These are phyloP conservation scores for Mycena floridula DNA, from an alignment of 768 basidiomycete genomes.

Conservation along the genomic window DNA sequence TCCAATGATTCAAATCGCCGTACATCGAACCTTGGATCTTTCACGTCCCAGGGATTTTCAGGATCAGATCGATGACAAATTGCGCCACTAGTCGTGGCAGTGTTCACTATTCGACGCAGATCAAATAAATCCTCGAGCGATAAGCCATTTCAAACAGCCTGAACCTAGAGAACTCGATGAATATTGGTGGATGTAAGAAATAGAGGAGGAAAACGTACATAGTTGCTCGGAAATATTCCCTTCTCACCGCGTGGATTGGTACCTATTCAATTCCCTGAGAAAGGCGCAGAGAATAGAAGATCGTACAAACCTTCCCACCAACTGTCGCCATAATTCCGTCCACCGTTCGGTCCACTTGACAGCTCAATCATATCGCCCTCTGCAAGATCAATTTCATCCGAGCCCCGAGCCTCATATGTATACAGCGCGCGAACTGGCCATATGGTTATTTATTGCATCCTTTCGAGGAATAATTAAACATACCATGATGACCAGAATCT, in stretches of 20 bases:
- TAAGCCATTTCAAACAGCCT: too few species aligned
- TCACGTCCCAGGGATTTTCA: too few species aligned
- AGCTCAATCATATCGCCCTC: slow-evolving; percentile 63
- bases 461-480: slow-evolving; percentile 12
- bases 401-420: slow-evolving; percentile 66
- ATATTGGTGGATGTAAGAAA: too few species aligned
- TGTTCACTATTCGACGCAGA: too few species aligned
- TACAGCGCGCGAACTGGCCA: slow-evolving; percentile 74
- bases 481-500: slow-evolving; percentile 47
- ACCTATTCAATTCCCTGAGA: slow-evolving; percentile 42
- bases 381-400: slow-evolving; percentile 59
- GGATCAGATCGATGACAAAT: too few species aligned
- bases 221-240: slow-evolving; percentile 86
- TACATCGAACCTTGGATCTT: too few species aligned
- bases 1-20: too few species aligned
- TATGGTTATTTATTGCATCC: background rate
- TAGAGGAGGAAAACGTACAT: slow-evolving; percentile 45
- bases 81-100: too few species aligned
- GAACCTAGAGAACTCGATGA: too few species aligned
- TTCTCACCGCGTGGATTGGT: slow-evolving; percentile 52
- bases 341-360: slow-evolving; percentile 53
- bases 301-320: slow-evolving; percentile 77
- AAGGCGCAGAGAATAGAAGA: slow-evolving; percentile 5
- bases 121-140: too few species aligned
- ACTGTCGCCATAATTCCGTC: slow-evolving; percentile 65